phyloP scores from a whole-genome alignment of 148 eudicot species.

The Arctostaphylos glauca region DNA sequence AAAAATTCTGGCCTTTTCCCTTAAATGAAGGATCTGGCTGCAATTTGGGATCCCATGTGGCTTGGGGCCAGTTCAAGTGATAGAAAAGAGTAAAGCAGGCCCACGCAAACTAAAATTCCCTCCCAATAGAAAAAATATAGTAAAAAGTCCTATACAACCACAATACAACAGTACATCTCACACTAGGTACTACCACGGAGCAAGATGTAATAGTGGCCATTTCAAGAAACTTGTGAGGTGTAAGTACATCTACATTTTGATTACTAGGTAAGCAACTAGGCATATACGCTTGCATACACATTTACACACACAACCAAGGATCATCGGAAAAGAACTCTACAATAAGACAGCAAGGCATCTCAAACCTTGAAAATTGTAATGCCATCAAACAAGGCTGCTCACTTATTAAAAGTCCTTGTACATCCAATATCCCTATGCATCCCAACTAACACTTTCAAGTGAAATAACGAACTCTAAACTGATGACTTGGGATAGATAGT shows the following conservation, averaged over 20 bases:
- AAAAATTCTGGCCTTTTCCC: neutral
- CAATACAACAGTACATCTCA: neutral
- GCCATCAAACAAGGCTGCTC: neutral
- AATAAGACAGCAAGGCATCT: neutral
- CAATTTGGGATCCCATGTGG: constrained; percentile 12
- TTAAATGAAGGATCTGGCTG: neutral
- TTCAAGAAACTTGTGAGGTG: neutral
- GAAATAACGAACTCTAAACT: neutral
- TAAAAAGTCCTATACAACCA: neutral
- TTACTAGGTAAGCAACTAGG: neutral
- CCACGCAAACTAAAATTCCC: neutral
- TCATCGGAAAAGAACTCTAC: neutral
- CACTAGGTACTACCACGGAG: constrained; percentile 1
- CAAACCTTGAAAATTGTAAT: neutral
- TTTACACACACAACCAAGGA: neutral
- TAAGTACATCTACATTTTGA: neutral
- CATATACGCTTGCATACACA: neutral
- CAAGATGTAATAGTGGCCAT: neutral
- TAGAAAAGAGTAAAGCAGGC: neutral
- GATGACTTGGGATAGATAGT: neutral
- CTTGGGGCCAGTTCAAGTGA: neutral
- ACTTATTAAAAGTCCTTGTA: neutral
- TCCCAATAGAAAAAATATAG: neutral
- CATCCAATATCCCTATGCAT: neutral
- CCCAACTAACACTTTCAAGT: neutral